Percentiles rank a stretch among this genome's conserved stretches.
Evolutionary conservation across 106 monocot species (phyloP).

Genomic region (Platanthera guangdongensis): DNA sequence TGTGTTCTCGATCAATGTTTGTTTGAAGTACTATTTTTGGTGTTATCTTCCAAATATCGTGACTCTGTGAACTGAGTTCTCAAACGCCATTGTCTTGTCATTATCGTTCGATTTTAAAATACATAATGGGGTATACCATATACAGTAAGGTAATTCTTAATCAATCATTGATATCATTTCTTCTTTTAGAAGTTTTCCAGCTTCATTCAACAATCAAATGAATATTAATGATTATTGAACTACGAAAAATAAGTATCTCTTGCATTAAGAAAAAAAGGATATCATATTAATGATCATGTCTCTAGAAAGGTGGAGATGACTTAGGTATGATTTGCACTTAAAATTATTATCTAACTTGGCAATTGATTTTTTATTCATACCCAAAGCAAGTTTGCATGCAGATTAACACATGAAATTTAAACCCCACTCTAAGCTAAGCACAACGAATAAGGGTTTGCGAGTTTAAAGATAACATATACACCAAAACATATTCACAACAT

Average conservation of each 20-base stretch:
- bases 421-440: neutral
- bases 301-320: neutral
- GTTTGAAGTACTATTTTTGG: too few species aligned
- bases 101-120: too few species aligned
- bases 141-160: too few species aligned
- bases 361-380: neutral
- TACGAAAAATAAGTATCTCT: neutral
- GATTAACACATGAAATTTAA: neutral
- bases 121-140: too few species aligned
- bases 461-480: constrained; percentile 4
- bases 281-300: neutral
- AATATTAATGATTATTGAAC: neutral
- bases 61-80: too few species aligned
- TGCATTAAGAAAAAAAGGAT: too few species aligned
- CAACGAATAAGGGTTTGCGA: neutral
- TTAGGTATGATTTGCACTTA: neutral
- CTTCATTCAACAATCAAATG: neutral
- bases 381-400: neutral
- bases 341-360: neutral
- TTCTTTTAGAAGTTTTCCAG: too few species aligned
- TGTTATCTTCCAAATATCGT: too few species aligned
- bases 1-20: too few species aligned
- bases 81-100: too few species aligned
- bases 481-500: neutral
- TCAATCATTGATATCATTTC: too few species aligned